These are phyloP conservation scores for Penicillium hesseltinei DNA, from an alignment of 2,329 filamentous ascomycete species.

Conservation along the genomic window DNA sequence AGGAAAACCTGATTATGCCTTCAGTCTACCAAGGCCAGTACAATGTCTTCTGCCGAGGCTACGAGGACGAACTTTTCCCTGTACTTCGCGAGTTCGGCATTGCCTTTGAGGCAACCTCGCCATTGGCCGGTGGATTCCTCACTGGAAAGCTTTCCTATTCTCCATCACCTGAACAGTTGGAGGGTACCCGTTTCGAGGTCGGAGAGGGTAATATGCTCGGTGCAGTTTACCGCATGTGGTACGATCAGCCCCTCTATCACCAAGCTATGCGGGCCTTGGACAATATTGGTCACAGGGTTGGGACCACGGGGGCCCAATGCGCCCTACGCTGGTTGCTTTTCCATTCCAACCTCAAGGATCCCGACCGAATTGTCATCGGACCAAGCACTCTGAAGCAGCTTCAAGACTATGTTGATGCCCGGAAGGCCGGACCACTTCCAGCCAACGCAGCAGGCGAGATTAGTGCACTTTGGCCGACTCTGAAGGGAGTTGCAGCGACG, in stretches of 20 bases:
- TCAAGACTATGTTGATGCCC: not conserved
- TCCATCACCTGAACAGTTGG: not conserved
- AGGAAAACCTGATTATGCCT: not conserved
- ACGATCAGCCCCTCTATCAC: conserved; percentile 1
- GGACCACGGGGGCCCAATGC: not conserved
- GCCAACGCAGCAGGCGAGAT: not conserved
- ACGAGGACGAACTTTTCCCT: conserved; percentile 3
- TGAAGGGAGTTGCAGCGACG: not conserved
- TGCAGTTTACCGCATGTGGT: conserved; percentile 9
- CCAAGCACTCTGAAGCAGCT: conserved; percentile 1
- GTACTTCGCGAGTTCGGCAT: conserved; percentile 1
- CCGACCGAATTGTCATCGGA: conserved; percentile 3
- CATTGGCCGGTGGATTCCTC: conserved; percentile 4
- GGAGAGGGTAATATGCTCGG: conserved; percentile 5
- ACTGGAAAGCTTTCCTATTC: conserved; percentile 2
- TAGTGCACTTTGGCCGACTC: not conserved
- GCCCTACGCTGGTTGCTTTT: conserved; percentile 7
- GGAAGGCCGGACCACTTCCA: not conserved
- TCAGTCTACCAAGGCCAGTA: conserved; percentile 5
- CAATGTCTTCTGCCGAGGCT: conserved; percentile 4
- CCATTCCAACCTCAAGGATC: not conserved
- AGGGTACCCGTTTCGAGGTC: conserved; percentile 4
- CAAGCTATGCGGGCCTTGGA: conserved; percentile 1
- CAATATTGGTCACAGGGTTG: not conserved
- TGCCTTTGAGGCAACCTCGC: conserved; percentile 1